Percentiles rank a stretch among this genome's conserved stretches.
Evolutionary conservation across 345 rosid genomes (phyloP).

Genomic region (Syzygium grande): DNA sequence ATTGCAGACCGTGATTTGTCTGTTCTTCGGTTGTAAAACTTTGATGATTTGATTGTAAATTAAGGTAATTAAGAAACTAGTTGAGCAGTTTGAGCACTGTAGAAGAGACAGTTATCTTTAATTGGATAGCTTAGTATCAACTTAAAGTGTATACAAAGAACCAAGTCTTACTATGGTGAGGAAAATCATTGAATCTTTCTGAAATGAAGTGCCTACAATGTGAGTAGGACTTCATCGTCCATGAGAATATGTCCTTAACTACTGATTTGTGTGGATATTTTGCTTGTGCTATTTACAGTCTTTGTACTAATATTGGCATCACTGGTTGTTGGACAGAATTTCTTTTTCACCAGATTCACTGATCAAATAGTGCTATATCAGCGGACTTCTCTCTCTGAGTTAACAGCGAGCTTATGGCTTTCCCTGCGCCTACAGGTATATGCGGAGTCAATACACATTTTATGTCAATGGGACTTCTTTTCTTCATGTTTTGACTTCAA

Average conservation of each 20-base stretch:
- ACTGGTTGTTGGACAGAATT: constrained; percentile 36
- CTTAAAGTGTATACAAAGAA: background rate
- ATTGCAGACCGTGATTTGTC: background rate
- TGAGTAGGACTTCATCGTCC: background rate
- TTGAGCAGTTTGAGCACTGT: background rate
- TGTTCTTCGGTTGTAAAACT: background rate
- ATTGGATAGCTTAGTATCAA: background rate
- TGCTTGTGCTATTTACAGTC: background rate
- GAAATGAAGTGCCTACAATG: background rate
- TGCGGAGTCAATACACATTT: background rate
- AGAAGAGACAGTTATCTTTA: background rate
- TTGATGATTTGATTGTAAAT: background rate
- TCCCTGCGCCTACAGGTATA: constrained; percentile 94
- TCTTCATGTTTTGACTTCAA: background rate
- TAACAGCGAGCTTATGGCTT: constrained; percentile 88
- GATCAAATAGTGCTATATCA: constrained; percentile 61
- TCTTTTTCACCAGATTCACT: constrained; percentile 50
- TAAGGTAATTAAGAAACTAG: background rate
- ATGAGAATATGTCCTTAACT: background rate
- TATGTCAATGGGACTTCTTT: background rate
- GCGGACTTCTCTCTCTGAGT: constrained; percentile 74
- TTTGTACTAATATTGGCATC: background rate
- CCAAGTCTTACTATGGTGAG: background rate
- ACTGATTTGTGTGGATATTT: background rate
- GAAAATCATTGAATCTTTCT: background rate